Base-by-base conservation (phyloP, 257 asterid genomes). In the Solanum sejunctum region DNA sequence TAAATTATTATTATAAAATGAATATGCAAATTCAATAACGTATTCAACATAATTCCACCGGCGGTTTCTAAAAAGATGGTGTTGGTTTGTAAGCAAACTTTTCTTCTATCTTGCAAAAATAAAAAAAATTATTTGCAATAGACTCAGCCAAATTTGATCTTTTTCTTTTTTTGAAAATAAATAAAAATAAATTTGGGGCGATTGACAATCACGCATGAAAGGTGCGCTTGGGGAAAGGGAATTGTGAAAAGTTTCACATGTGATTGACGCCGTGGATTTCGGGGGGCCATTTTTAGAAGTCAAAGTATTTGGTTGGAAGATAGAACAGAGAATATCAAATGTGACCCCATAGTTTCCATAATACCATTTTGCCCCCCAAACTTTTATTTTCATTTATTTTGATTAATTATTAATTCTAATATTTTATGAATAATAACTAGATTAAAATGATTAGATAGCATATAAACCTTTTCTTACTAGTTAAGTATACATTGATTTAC, bases 181-280 rank as follows among this genome's bases (percentile, higher is more conserved):
- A 36, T 36, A 36, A 36, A 36, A 36, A 36, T 36, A 3, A 36
- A 36, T 36, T 36, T 36, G 67, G 8, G 23, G 1, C 71, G 43
- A 64, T 64, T 15, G 60, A 15, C 4, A 23, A 15, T 23, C 26
- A 77, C 82, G 39, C 82, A 77, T 45, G 17, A 43, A 41, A 15
- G 17, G 78, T 51, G 85, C 83, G 83, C 51, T 55, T 86, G 39
- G 45, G 23, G 12, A 10, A 16, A 49, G 20, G 70, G 23, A 15
- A 16, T n/a, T 55, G 6, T 20, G 12, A 69, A 45, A 36, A 21
- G 12, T 6, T 2, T 12, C 15, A 45, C 79, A 18, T 80, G 86
- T 70, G 89, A 88, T 80, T 82, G 88, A 77, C 90, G 94, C 89
- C 93, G 94, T 7, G 86, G 91, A 91, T 91, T 84, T 84, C 92